Evolutionary conservation across 306 rosid genomes (phyloP), one percentile per base, ranked within the genome.

Genomic region (Cicer pinnatifidum): DNA sequence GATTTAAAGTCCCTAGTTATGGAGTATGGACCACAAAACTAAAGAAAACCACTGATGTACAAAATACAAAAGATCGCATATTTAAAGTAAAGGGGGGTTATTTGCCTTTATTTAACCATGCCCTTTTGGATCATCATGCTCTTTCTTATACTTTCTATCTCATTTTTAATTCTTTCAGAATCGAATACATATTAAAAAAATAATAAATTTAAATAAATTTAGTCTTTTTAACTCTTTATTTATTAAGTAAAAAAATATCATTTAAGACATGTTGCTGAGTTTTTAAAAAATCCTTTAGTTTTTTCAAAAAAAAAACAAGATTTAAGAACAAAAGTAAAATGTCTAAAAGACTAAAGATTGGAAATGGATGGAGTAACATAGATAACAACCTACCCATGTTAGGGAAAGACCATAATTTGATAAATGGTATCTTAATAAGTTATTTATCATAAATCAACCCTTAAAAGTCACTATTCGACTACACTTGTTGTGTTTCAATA

Each of bases 61-160:
- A 52, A 74, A 66, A 71, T 50, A 67, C 69, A 60, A 39, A 51
- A 71, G 37, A 43, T 8, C 69, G 60, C 35, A 28, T 28, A 41
- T 43, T 19, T 66, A 46, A 80, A 11, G 47, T 12, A 53, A 15
- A 1, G 69, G 56, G 11, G 15, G 7, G 1, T 11, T 11, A 4
- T 43, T 75, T 43, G 40, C 80, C 80, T 77, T 77, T 72, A 80
- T 48, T 16, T 72, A 68, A 73, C 75, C 59, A 84, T 81, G 81
- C 76, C 77, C 17, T 70, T 72, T 73, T 73, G 53, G 38, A 73
- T 54, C 64, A 56, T 80, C 58, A 77, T 13, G 41, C 69, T 33
- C 59, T 58, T 67, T 62, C 53, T 39, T 2, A 54, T 77, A 28
- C 35, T 23, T 23, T 23, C 28, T 23, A 23, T 28, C 35, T 28